Evolutionary conservation across 2,329 filamentous ascomycete species (phyloP), one percentile per base, ranked within the genome.

Genomic region (Byssochlamys sp.): DNA sequence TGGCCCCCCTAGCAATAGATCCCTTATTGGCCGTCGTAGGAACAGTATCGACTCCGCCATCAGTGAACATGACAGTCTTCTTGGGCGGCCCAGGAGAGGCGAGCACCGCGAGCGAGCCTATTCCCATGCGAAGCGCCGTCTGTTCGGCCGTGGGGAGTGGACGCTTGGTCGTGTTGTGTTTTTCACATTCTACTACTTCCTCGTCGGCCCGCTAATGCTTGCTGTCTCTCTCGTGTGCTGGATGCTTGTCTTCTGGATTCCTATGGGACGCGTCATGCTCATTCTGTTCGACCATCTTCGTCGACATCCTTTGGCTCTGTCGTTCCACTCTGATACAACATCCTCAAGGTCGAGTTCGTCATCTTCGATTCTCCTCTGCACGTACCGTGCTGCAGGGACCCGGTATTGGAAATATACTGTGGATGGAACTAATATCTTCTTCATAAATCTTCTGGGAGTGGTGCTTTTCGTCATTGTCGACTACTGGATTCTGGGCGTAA

Each of bases 341-440:
- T 88, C 88, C 67, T 85, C 88, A 27, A 87, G 91, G 57, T 79
- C 81, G 52, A 84, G 85, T 14, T 85, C 88, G 24, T 88, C 90
- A 52, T 88, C 88, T 14, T 92, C 91, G 10, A 92, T 99, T 60
- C 79, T 99, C 19, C 81, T 99, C 33, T 99, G 94, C 80, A 99
- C 94, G 4, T 99, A 99, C 75, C 88, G 95, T 58, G 94, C 94
- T 50, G 92, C 95, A 11, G 94, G 94, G 11, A 80, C 85, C 64
- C 92, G 92, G 73, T 99, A 99, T 78, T 99, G 95, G 92, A 99
- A 99, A 76, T 99, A 99, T 75, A 99, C 94, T 3, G 81, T 99
- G 58, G 94, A 99, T 69, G 95, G 94, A 57, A 99, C 94, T 60
- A 99, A 99, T 75, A 95, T 99, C 69, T 97, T 99, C 76, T 84